Base-by-base conservation (phyloP, 139 green algal species). In the Diplosphaera chodatii region DNA sequence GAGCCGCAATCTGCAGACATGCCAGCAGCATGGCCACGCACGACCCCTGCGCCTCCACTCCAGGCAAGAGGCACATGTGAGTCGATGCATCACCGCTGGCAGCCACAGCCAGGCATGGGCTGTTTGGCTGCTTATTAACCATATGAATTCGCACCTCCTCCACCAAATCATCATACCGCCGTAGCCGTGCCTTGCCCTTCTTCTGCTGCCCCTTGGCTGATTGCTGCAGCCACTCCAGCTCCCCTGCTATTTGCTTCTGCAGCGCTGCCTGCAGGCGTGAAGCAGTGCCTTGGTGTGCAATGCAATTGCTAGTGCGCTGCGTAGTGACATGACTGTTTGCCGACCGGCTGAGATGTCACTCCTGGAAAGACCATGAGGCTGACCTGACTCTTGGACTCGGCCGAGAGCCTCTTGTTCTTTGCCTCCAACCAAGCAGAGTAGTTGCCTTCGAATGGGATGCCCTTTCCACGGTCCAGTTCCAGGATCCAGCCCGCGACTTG, bases 401-500 rank as follows among this genome's bases (percentile, higher is more conserved):
- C 37, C 69, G 68, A 30, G 23, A 32, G 8, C 32, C 30, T 55
- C 2, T 70, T 71, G 27, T 55, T 68, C 79, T 91, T 91, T 40
- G 78, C 74, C 18, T 79, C 74, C 55, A 91, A 75, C 82, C 81
- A 93, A 32, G 82, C 74, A 20, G 71, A 85, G 84, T 94, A 94
- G 77, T 93, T 94, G 84, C 91, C 89, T 80, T 94, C 87, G 69
- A 94, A 94, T 28, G 88, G 86, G 40, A 94, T 91, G 66, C 89
- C 89, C 32, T 85, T 67, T 1, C 68, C 48, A 85, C 83, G 67
- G 75, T 94, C 88, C 69, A 93, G 82, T 74, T 94, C 89, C 70
- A 95, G 71, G 76, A 94, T 92, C 87, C 87, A 94, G 55, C 66
- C 83, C 25, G 84, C 87, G 40, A 94, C 84, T 56, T 93, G 89